A percentile compares a stretch with the other conserved stretches of the same genome.
phyloP scores from a whole-genome alignment of 2,329 filamentous ascomycete species.

The Hortaea sp. region DNA sequence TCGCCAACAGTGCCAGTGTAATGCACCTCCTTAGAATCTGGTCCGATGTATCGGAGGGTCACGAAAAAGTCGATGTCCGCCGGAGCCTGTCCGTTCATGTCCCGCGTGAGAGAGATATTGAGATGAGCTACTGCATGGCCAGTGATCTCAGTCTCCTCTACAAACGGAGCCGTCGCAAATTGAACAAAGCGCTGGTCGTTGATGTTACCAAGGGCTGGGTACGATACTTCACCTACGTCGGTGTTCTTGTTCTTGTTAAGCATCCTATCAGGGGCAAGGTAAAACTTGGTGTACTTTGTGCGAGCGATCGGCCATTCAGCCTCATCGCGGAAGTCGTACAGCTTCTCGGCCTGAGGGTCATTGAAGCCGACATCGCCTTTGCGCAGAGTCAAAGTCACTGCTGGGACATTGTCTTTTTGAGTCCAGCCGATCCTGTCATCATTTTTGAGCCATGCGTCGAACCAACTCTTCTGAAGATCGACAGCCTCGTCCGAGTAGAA shows the following conservation, averaged over 20 bases:
- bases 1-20: slow-evolving; percentile 59
- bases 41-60: slow-evolving; percentile 48
- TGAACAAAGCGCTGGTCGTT: slow-evolving; percentile 42
- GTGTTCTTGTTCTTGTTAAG: slow-evolving; percentile 21
- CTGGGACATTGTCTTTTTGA: slow-evolving; percentile 45
- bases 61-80: slow-evolving; percentile 55
- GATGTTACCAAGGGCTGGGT: slow-evolving; percentile 49
- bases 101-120: slow-evolving; percentile 28
- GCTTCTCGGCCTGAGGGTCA: slow-evolving; percentile 49
- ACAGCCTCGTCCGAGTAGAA: slow-evolving; percentile 64
- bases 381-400: slow-evolving; percentile 51
- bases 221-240: slow-evolving; percentile 29
- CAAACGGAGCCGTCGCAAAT: slow-evolving; percentile 50
- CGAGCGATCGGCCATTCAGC: slow-evolving; percentile 56
- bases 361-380: slow-evolving; percentile 61
- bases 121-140: slow-evolving; percentile 57
- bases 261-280: slow-evolving; percentile 41
- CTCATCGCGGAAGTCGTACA: slow-evolving; percentile 47
- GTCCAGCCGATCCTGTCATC: slow-evolving; percentile 55
- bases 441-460: slow-evolving; percentile 61
- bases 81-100: slow-evolving; percentile 18
- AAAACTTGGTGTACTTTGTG: slow-evolving; percentile 54
- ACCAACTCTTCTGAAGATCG: slow-evolving; percentile 55
- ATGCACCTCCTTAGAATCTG: slow-evolving; percentile 46
- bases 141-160: slow-evolving; percentile 58